A percentile compares a stretch with the other conserved stretches of the same genome.
Conservation (phyloP, 129 eudicot genomes). For the Chrysanthemum lavandulifolium region DNA sequence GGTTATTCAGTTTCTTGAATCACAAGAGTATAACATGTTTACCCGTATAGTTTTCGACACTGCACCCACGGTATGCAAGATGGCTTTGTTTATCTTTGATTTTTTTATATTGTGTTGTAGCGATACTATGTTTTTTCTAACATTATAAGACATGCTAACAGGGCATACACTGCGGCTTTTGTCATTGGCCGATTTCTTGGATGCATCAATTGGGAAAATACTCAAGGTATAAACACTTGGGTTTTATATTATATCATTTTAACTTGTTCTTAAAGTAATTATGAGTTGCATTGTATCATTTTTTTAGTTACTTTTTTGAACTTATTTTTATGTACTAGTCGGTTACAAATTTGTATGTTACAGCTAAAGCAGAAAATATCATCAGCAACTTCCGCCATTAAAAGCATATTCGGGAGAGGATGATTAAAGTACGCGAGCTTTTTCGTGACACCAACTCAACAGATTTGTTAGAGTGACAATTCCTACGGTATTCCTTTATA, state of each 20-base stretch:
- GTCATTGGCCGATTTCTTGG: conserved; percentile 95
- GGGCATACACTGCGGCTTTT: conserved; percentile 97
- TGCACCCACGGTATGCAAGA: conserved; percentile 73
- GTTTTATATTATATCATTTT: neutral
- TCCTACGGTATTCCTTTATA: conserved; percentile 66
- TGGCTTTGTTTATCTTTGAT: neutral
- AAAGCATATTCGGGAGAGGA: conserved; percentile 86
- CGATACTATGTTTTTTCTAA: conserved; percentile 4
- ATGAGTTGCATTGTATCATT: neutral
- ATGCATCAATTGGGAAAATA: conserved; percentile 94
- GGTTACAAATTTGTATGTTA: conserved; percentile 21
- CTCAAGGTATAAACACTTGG: conserved; percentile 50
- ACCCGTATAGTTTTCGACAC: conserved; percentile 87
- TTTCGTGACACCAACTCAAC: conserved; percentile 85
- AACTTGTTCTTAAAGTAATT: conserved; percentile 1
- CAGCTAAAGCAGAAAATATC: conserved; percentile 87
- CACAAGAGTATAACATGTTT: conserved; percentile 72
- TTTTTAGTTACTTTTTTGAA: neutral
- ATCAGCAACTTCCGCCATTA: conserved; percentile 90
- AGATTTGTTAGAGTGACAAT: conserved; percentile 88
- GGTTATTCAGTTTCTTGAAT: conserved; percentile 91
- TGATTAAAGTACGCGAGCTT: conserved; percentile 94
- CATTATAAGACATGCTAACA: conserved; percentile 31
- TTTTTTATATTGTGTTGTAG: neutral
- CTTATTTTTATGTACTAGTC: neutral